phyloP scores from a whole-genome alignment of 106 monocot genomes.

The Apostasia ramifera region DNA sequence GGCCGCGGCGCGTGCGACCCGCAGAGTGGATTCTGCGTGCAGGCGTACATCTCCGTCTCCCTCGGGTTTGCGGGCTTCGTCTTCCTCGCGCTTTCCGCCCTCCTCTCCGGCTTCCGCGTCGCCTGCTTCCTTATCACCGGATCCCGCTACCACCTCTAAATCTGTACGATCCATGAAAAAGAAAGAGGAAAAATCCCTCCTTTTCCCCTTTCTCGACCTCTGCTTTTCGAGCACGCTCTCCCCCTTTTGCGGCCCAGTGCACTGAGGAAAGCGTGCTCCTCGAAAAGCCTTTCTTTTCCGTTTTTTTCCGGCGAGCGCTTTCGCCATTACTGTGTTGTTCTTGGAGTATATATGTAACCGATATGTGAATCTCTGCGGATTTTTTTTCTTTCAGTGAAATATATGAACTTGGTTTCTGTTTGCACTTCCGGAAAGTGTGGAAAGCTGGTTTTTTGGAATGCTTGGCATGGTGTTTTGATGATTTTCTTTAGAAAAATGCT shows the following conservation, averaged over 20 bases:
- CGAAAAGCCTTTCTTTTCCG: background rate
- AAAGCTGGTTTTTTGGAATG: too few relatives aligned
- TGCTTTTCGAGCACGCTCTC: slow-evolving; percentile 5
- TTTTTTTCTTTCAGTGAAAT: too few relatives aligned
- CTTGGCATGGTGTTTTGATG: too few relatives aligned
- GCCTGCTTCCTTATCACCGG: slow-evolving; percentile 52
- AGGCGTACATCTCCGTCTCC: slow-evolving; percentile 60
- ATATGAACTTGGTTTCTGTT: too few relatives aligned
- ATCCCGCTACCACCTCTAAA: slow-evolving; percentile 46
- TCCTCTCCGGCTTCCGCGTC: slow-evolving; percentile 66
- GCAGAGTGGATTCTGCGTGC: slow-evolving; percentile 54
- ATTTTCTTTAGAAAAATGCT: too few relatives aligned
- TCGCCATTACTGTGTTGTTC: too few relatives aligned
- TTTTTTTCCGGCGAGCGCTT: background rate
- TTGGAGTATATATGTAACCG: too few relatives aligned
- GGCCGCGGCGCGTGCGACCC: slow-evolving; percentile 9
- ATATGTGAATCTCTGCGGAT: too few relatives aligned
- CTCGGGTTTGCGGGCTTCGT: slow-evolving; percentile 64
- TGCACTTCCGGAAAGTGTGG: too few relatives aligned
- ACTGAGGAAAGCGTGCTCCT: slow-evolving; percentile 1
- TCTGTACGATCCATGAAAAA: background rate
- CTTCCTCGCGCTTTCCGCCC: slow-evolving; percentile 52
- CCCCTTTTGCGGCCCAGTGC: background rate
- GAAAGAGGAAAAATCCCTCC: background rate
- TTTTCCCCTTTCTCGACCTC: background rate